Evolutionary conservation across 225 moss, liverwort and hornwort species (phyloP), one percentile per base, ranked within the genome.

Genomic region (Sphagnum tenellum): DNA sequence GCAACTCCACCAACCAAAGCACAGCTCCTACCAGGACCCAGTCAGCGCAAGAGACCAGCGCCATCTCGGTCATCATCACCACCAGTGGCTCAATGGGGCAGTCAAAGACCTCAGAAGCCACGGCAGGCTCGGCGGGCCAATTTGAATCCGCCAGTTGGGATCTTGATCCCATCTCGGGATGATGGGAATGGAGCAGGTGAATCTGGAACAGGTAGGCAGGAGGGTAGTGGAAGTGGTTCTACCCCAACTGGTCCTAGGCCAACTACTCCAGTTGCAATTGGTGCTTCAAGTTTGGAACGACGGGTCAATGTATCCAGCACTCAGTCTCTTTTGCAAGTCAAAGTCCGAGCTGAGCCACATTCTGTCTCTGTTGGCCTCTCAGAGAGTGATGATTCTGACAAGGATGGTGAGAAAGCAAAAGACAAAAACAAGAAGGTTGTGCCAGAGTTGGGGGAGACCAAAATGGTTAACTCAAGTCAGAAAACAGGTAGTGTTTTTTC

Each of bases 1-100:
- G 74, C 66, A 46, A 78, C 76, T 71, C 80, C 80, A 61, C 69
- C 81, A 5, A 69, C 81, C 8, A 93, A 93, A 74, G 59, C 66
- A 3, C 89, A 86, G 69, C 64, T 69, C 51, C 67, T 79, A 50
- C 47, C 81, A 47, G 84, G 82, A 53, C 73, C 88, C 9, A 67
- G 72, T 53, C 93, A 88, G 67, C 85, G 93, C 14, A 98, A 98
- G 81, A 85, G 98, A 80, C 88, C 88, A 44, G 94, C 88, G 46
- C 89, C 92, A 12, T 90, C 96, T 49, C 79, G 87, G 70, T 92
- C 96, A 54, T 85, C 90, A 9, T 93, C 98, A 46, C 98, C 93
- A 29, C 89, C 93, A 5, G 82, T 77, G 2, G 82, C 98, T n/a
- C 78, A 93, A 55, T 98, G 98, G 98, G 98, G 85, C 47, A 93